A percentile compares a stretch with the other conserved stretches of the same genome.
Evolutionary conservation across 176 grass and related monocot genomes (phyloP).

Genomic region (Juncus inflexus): DNA sequence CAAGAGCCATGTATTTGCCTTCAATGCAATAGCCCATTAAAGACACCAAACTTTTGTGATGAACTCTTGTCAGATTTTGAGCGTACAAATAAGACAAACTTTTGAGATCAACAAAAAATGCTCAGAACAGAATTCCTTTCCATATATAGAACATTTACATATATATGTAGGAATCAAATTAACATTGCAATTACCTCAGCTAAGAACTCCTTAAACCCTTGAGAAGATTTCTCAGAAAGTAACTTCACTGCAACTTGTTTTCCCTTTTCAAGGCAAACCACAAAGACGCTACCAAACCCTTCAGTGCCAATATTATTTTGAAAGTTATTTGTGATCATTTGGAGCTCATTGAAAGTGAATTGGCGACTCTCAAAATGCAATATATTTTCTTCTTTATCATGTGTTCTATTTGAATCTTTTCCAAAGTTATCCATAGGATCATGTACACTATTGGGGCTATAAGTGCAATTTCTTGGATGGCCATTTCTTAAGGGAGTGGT

Average conservation of each 20-base stretch:
- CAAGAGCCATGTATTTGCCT: no score
- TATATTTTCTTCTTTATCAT: background rate
- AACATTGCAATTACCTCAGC: slow-evolving; percentile 19
- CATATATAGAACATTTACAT: background rate
- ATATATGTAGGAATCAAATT: no score
- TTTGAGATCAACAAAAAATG: background rate
- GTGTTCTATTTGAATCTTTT: no score
- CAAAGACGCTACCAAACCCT: slow-evolving; percentile 29
- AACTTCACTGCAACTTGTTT: slow-evolving; percentile 24
- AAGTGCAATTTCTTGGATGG: no score
- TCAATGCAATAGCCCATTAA: no score
- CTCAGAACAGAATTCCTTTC: no score
- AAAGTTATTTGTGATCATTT: slow-evolving; percentile 27
- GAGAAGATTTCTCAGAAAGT: slow-evolving; percentile 13
- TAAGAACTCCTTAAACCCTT: slow-evolving; percentile 25
- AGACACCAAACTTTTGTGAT: no score
- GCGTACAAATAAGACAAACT: background rate
- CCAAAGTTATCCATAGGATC: no score
- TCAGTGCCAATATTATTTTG: slow-evolving; percentile 7
- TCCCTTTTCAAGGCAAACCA: slow-evolving; percentile 15
- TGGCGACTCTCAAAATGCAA: slow-evolving; percentile 17
- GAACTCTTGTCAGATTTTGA: background rate
- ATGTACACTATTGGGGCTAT: no score
- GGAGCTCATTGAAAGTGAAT: slow-evolving; percentile 18
- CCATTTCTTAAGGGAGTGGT: no score